Evolutionary conservation across 345 rosid species (phyloP), one percentile per base, ranked within the genome.

Genomic region (Punica granatum): DNA sequence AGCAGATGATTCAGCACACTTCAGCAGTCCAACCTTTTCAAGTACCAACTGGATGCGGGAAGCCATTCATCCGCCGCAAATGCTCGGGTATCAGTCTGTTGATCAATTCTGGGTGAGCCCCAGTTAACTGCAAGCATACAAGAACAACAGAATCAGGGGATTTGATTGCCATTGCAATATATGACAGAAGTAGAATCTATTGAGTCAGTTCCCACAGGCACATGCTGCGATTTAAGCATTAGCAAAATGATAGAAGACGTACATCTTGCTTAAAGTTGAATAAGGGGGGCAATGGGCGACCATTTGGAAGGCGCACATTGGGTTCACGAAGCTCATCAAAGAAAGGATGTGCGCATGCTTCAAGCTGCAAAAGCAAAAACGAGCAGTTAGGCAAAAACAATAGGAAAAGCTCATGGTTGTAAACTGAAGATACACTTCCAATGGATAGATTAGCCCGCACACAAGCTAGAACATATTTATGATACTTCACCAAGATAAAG

Each of bases 241-340:
- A 37, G 41, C 41, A 19, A 8, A 23, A 35, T 39, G 1, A 3
- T 37, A 56, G 31, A 11, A 63, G 23, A 58, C 75, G 13, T 79
- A 85, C 96, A 72, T 90, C 92, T 73, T 85, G 84, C 71, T 79
- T 88, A 74, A 88, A 90, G 83, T 88, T 82, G 78, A 88, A 90
- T 67, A 90, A 81, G 0, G 79, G 81, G 41, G 93, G 96, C 51
- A 90, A 74, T 1, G 88, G 81, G 4, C 87, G 87, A 48, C 90
- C 86, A 75, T 79, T 90, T 64, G 93, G 85, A 66, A 90, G 89
- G 65, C 88, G 91, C 26, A 85, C 84, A 75, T 86, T 86, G 35
- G 91, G 91, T 63, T 84, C 90, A 12, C 93, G 88, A 60, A 90
- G 93, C 76, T 90, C 96, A 68, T 88, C 84, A 75, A 88, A 90